phyloP scores from a whole-genome alignment of 208 protist genomes.

The Crithidia thermophila region DNA sequence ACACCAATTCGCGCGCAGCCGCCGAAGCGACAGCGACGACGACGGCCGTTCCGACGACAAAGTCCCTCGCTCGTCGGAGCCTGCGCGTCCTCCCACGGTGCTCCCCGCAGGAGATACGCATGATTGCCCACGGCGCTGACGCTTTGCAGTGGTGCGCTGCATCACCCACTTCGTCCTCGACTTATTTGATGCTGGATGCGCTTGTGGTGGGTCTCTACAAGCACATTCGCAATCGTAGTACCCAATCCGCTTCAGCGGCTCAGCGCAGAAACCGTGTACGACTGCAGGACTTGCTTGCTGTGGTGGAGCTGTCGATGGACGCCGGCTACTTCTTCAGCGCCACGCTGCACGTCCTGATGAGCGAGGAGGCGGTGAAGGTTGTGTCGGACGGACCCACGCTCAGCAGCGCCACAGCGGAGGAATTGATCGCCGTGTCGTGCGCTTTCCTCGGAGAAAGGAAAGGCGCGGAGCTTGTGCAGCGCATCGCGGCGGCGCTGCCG shows the following conservation, averaged over 20 bases:
- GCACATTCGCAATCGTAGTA: background rate
- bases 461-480: constrained; percentile 9
- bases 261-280: constrained; percentile 10
- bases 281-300: constrained; percentile 19
- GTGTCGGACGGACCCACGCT: background rate
- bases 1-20: background rate
- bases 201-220: constrained; percentile 43
- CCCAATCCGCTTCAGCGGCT: background rate
- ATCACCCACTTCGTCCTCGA: constrained; percentile 6
- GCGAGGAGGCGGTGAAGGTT: constrained; percentile 6
- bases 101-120: constrained; percentile 55
- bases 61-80: constrained; percentile 18
- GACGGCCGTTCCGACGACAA: background rate
- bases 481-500: background rate
- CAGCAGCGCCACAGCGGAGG: constrained; percentile 7
- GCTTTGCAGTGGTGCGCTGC: constrained; percentile 48
- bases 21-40: constrained; percentile 1
- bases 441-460: constrained; percentile 19
- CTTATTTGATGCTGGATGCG: constrained; percentile 31
- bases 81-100: constrained; percentile 51
- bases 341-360: constrained; percentile 18
- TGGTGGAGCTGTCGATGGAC: constrained; percentile 14
- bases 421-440: constrained; percentile 23
- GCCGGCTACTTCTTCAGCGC: constrained; percentile 28
- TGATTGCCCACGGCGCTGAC: constrained; percentile 56